Conservation (phyloP, 2,329 filamentous ascomycete genomes). For the Colletotrichum plurivorum region DNA sequence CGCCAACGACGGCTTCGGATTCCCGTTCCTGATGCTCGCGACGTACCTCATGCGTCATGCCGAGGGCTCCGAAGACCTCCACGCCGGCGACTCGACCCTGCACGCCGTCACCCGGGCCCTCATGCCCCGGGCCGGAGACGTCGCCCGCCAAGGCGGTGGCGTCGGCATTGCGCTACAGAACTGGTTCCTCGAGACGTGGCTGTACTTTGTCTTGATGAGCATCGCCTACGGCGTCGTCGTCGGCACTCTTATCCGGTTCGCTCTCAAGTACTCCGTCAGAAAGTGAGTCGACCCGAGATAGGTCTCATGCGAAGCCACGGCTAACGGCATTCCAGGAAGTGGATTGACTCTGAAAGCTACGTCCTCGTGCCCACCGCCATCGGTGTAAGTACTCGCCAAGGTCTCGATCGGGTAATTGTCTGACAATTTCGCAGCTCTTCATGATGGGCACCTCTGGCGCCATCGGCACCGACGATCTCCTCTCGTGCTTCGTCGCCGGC, state of each 20-base stretch:
- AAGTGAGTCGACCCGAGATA: slow-evolving; percentile 42
- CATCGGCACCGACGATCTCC: slow-evolving; percentile 71
- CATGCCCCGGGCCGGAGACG: slow-evolving; percentile 47
- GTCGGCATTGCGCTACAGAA: slow-evolving; percentile 65
- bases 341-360: slow-evolving; percentile 70
- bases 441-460: slow-evolving; percentile 70
- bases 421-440: slow-evolving; percentile 60
- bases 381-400: slow-evolving; percentile 51
- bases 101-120: slow-evolving; percentile 10
- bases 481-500: slow-evolving; percentile 73
- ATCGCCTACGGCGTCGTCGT: slow-evolving; percentile 65
- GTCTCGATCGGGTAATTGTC: not conserved
- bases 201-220: slow-evolving; percentile 71
- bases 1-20: slow-evolving; percentile 74
- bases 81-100: not conserved
- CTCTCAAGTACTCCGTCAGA: slow-evolving; percentile 59
- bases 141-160: slow-evolving; percentile 67
- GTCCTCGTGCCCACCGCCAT: slow-evolving; percentile 66
- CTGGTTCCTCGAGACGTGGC: slow-evolving; percentile 72
- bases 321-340: slow-evolving; percentile 54
- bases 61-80: slow-evolving; percentile 48
- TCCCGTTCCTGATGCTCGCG: slow-evolving; percentile 72
- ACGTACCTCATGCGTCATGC: slow-evolving; percentile 70
- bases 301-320: too few relatives aligned
- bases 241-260: slow-evolving; percentile 63